Base-by-base conservation (phyloP, 192 early-diverging fungal species). In the Backusella mclennaniae region DNA sequence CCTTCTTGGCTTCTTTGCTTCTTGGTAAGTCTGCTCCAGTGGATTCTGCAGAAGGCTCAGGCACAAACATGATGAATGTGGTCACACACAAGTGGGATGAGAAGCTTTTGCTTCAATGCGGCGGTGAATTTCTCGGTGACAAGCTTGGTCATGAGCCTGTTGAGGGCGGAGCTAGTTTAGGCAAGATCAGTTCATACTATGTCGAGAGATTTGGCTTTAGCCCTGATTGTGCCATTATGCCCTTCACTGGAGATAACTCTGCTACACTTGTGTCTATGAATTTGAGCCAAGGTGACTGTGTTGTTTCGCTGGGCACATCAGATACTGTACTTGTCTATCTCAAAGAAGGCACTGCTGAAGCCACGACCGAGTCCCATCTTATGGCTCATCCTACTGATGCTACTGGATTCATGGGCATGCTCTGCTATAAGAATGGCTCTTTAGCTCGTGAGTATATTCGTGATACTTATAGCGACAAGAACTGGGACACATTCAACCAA, bases 351-450 rank as follows among this genome's bases (percentile, higher is more conserved):
- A 38, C 26, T n/a, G 78, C 82, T 15, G 76, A 21, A 9, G 75
- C 78, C 23, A 76, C 68, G 26, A 77, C 42, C 14, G 83, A 76
- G 67, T 80, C 67, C 63, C 87, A 83, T 68, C 68, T 81, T 21
- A 71, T 79, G 63, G 73, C 73, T 53, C 94, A 96, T 73, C 95
- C 95, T 7, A 87, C 89, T 0, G 85, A 86, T 17, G 73, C 80
- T 1, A 41, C 79, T 15, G 83, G 82, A 19, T 95, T 86, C 71
- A 87, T 96, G 71, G 92, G 90, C 17, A 92, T 96, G 89, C 80
- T 95, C 19, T 92, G 91, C 76, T 94, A 92, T 85, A 95, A 93
- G 80, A 96, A 96, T 74, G 95, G 95, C 12, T 93, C 92, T n/a
- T 76, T 95, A n/a, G 90, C 92, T 0, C 84, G 94, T 11, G 92